These are phyloP conservation scores for Abrus pulchellus DNA, from an alignment of 306 rosid species.

Conservation along the genomic window DNA sequence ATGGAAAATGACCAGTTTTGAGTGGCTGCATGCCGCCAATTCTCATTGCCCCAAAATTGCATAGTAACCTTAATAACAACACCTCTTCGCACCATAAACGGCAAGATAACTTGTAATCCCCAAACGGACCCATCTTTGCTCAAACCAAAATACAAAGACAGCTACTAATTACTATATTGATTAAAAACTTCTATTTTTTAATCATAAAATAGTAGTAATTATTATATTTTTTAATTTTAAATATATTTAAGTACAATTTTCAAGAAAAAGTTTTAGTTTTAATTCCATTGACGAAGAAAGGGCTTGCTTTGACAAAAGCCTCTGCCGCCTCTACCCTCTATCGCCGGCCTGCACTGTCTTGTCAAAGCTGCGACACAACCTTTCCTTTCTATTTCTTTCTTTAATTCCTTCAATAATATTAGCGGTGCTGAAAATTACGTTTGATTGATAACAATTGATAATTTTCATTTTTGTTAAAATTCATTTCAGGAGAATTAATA, in stretches of 20 bases:
- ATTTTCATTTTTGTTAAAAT: background rate
- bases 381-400: slow-evolving; percentile 40
- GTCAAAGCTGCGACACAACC: slow-evolving; percentile 52
- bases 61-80: background rate
- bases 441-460: background rate
- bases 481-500: background rate
- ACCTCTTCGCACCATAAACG: background rate
- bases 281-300: slow-evolving; percentile 2
- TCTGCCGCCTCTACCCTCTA: slow-evolving; percentile 46
- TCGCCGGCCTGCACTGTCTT: slow-evolving; percentile 60
- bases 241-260: too few relatives aligned
- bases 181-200: too few relatives aligned
- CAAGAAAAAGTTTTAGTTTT: too few relatives aligned
- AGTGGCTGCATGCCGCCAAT: background rate
- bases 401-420: slow-evolving; percentile 18
- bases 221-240: too few relatives aligned
- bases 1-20: slow-evolving; percentile 25
- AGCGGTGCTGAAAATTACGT: slow-evolving; percentile 10
- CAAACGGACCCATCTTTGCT: background rate
- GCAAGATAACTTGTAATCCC: background rate
- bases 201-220: too few relatives aligned
- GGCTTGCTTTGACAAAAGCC: slow-evolving; percentile 15
- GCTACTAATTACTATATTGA: too few relatives aligned
- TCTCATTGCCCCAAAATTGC: background rate
- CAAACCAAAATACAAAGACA: too few relatives aligned